These are phyloP conservation scores for Pleurotus tuoliensis DNA, from an alignment of 768 basidiomycete species.

Conservation along the genomic window DNA sequence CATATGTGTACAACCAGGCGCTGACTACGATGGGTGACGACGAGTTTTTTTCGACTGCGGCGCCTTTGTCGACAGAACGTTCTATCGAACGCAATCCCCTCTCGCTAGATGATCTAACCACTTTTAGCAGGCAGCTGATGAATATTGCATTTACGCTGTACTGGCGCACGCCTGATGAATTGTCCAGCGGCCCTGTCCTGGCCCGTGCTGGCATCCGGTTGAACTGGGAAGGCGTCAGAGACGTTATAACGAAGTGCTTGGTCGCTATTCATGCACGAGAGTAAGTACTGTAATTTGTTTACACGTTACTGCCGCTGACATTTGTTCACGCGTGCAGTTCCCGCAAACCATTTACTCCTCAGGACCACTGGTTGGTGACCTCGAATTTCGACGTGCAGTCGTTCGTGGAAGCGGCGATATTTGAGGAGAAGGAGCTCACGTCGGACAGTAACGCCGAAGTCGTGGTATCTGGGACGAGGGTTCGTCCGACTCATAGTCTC, in stretches of 20 bases:
- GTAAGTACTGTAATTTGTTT: conserved; percentile 38
- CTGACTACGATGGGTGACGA: conserved; percentile 94
- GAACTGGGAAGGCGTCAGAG: conserved; percentile 68
- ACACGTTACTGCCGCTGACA: conserved; percentile 8
- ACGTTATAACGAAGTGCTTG: conserved; percentile 73
- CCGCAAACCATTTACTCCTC: conserved; percentile 74
- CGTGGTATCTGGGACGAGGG: neutral
- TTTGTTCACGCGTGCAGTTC: conserved; percentile 49
- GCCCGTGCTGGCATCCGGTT: conserved; percentile 30
- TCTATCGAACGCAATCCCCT: conserved; percentile 66
- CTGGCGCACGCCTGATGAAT: conserved; percentile 37
- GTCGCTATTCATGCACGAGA: conserved; percentile 85
- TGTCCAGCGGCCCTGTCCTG: conserved; percentile 19
- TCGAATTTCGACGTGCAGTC: conserved; percentile 41
- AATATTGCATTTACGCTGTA: conserved; percentile 79
- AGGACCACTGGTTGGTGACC: conserved; percentile 79
- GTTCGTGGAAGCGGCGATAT: conserved; percentile 89
- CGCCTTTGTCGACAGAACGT: conserved; percentile 16
- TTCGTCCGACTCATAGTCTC: conserved; percentile 20
- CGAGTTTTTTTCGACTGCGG: conserved; percentile 75
- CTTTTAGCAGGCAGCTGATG: conserved; percentile 73
- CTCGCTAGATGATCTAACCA: conserved; percentile 72
- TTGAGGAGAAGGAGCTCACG: conserved; percentile 59
- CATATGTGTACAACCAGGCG: conserved; percentile 78
- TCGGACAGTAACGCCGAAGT: conserved; percentile 7